Percentiles rank a stretch among this genome's conserved stretches.
These are phyloP conservation scores for Colletotrichum sp. DNA, from an alignment of 2,329 filamentous ascomycete genomes.

Conservation along the genomic window DNA sequence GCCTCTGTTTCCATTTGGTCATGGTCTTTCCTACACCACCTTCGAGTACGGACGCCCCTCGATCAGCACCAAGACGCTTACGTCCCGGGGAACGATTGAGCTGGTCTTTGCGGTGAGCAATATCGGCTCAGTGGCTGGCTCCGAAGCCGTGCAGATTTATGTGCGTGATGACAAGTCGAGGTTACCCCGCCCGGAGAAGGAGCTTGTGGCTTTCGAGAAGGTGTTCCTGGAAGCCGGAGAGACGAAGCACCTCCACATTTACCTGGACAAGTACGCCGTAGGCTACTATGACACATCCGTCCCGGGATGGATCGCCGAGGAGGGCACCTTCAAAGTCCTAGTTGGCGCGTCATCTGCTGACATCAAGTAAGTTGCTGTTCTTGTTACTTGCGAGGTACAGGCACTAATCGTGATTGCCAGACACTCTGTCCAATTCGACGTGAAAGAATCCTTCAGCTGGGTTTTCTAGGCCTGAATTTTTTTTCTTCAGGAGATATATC, in stretches of 20 bases:
- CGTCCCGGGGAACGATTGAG: slow-evolving; percentile 43
- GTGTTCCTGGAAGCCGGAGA: slow-evolving; percentile 61
- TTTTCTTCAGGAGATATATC: background rate
- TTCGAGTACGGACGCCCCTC: slow-evolving; percentile 67
- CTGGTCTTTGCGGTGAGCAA: slow-evolving; percentile 57
- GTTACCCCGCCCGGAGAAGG: slow-evolving; percentile 71
- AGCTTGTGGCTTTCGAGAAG: slow-evolving; percentile 73
- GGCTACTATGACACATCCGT: slow-evolving; percentile 67
- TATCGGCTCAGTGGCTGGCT: slow-evolving; percentile 58
- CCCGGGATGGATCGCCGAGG: slow-evolving; percentile 67
- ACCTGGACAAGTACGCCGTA: slow-evolving; percentile 54
- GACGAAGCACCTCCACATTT: slow-evolving; percentile 52
- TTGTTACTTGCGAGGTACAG: background rate
- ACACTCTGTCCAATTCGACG: slow-evolving; percentile 52
- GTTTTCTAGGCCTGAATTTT: slow-evolving; percentile 49
- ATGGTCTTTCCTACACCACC: slow-evolving; percentile 74
- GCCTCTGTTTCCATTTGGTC: slow-evolving; percentile 74
- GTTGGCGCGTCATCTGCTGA: slow-evolving; percentile 67
- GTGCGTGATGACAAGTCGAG: slow-evolving; percentile 66
- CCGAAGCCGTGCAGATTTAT: slow-evolving; percentile 72
- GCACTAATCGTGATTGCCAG: slow-evolving; percentile 22
- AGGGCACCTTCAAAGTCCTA: slow-evolving; percentile 64
- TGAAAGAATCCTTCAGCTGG: slow-evolving; percentile 70
- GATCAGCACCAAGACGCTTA: slow-evolving; percentile 46
- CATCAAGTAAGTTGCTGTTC: slow-evolving; percentile 41